Evolutionary conservation across 2,329 filamentous ascomycete genomes (phyloP).

Genomic region (Lasiodiplodia sp.): DNA sequence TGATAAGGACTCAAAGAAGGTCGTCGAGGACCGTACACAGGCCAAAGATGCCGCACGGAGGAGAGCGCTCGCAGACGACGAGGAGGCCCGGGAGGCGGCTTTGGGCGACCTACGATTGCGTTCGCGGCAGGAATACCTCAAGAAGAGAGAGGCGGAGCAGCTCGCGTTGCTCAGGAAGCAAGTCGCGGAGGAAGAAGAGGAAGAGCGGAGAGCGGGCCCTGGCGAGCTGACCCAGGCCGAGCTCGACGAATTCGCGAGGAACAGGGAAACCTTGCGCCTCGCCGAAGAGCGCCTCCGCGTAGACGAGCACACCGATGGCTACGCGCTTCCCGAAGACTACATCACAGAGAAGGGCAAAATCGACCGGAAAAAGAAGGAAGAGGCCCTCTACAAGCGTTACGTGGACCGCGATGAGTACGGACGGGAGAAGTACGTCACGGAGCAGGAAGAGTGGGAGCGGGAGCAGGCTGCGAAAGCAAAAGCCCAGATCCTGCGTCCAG

Average conservation of each 20-base stretch:
- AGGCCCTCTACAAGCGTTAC: conserved; percentile 88
- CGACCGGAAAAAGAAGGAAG: conserved; percentile 84
- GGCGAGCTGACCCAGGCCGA: conserved; percentile 78
- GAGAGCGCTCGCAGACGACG: conserved; percentile 66
- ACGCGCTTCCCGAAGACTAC: conserved; percentile 92
- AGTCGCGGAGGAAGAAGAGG: conserved; percentile 81
- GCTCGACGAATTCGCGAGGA: conserved; percentile 86
- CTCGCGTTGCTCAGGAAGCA: conserved; percentile 87
- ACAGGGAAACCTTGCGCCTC: conserved; percentile 77
- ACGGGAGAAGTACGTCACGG: conserved; percentile 87
- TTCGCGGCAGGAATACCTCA: conserved; percentile 90
- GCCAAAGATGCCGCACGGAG: conserved; percentile 64
- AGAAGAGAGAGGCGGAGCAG: conserved; percentile 88
- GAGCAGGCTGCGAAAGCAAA: conserved; percentile 90
- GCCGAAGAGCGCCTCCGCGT: conserved; percentile 86
- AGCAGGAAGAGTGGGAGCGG: conserved; percentile 94
- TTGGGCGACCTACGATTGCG: conserved; percentile 81
- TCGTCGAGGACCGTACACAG: conserved; percentile 67
- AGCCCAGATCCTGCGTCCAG: conserved; percentile 77
- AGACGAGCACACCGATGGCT: conserved; percentile 91
- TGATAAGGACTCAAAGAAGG: conserved; percentile 72
- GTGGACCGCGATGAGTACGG: conserved; percentile 87
- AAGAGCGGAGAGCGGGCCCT: conserved; percentile 76
- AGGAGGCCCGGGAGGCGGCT: conserved; percentile 72
- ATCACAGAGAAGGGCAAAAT: conserved; percentile 93